Conservation (phyloP, 768 basidiomycete genomes). For the Suillus luteus region DNA sequence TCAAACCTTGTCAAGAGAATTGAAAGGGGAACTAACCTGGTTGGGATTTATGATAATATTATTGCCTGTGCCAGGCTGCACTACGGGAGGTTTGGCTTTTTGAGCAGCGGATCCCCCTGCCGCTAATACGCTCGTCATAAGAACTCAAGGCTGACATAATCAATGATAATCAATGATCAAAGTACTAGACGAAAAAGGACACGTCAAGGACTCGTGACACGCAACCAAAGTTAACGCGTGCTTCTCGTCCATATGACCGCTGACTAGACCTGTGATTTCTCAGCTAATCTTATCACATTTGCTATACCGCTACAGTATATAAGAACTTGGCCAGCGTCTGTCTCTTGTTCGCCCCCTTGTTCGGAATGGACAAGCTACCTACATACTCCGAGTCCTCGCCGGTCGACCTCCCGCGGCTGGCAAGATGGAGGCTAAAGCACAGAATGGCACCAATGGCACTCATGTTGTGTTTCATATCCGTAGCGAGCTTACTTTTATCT, state of each 20-base stretch:
- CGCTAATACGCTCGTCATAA: conserved; percentile 4
- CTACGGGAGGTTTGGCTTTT: conserved; percentile 50
- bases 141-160: neutral
- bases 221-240: neutral
- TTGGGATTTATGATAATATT: conserved; percentile 64
- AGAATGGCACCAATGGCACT: conserved; percentile 18
- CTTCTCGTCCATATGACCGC: conserved; percentile 1
- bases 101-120: neutral
- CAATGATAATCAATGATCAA: neutral
- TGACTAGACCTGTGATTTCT: neutral
- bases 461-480: conserved; percentile 20
- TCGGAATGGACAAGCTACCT: conserved; percentile 32
- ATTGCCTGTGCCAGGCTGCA: conserved; percentile 64
- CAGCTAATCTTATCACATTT: neutral
- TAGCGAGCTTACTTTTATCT: conserved; percentile 23
- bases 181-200: neutral
- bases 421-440: conserved; percentile 13
- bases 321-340: neutral
- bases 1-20: neutral
- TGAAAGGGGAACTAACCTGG: conserved; percentile 43
- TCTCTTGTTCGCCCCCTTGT: neutral
- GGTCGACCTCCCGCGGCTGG: conserved; percentile 14
- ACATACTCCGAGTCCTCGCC: conserved; percentile 14
- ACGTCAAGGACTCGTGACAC: neutral
- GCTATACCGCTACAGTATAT: neutral